Base-by-base conservation (phyloP, 345 rosid species). In the Erysimum cheiranthoides region DNA sequence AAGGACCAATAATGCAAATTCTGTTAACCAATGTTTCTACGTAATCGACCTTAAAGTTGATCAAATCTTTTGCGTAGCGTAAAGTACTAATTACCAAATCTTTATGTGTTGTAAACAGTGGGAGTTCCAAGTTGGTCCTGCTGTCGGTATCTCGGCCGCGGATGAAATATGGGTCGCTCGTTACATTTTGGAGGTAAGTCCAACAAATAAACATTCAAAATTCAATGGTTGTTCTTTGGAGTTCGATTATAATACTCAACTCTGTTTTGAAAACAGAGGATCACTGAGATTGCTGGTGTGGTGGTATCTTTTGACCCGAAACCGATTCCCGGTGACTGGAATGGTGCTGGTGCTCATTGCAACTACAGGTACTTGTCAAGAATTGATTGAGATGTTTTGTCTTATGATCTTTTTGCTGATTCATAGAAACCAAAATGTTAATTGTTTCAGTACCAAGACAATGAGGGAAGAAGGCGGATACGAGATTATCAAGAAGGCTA, bases 331-430 rank as follows among this genome's bases (percentile, higher is more conserved):
- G 98, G 97, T 18, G 97, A 93, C 56, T 93, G 97, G 98, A 91
- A 91, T 32, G 98, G 97, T n/a, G 96, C 98, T 45, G 98, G 97
- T 30, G 97, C 98, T 9, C 98, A 93, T 75, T 84, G 91, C 50
- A 93, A 93, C 45, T 93, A 86, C 84, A 93, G 98, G 98, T 90
- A 79, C 21, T 13, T 67, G 36, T 57, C 60, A 56, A 57, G 32
- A 66, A 58, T 3, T 10, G 1, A 1, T 3, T 35, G 1, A 8
- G 2, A 36, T 25, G 13, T 30, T 58, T 47, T 8, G 16, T 66
- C 42, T 17, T 45, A 6, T 67, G 45, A 10, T 47, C 10, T 18
- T 34, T 32, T 17, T 12, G 25, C 59, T 70, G 8, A 35, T 52
- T 49, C 34, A 10, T 17, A 31, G 0, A 61, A n/a, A 39, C n/a